Percentiles rank a stretch among this genome's conserved stretches.
These are phyloP conservation scores for Penicillium sp. DNA, from an alignment of 2,329 filamentous ascomycete genomes.

Conservation along the genomic window DNA sequence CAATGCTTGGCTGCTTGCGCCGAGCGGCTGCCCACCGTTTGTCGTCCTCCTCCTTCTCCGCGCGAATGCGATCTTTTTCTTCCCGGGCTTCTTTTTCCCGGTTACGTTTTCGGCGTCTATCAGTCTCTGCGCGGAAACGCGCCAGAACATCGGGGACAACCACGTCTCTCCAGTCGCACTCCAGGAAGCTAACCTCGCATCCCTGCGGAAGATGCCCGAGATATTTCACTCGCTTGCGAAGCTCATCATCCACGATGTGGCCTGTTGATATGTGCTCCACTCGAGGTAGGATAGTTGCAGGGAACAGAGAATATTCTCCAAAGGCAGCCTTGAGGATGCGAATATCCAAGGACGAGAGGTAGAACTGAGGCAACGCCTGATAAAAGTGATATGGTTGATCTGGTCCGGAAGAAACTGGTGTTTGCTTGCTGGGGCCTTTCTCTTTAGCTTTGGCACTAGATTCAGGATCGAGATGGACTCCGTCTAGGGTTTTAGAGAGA, in stretches of 20 bases:
- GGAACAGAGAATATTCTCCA: constrained; percentile 77
- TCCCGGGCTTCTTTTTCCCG: constrained; percentile 81
- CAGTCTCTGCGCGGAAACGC: constrained; percentile 73
- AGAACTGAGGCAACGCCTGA: constrained; percentile 81
- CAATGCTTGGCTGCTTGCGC: constrained; percentile 57
- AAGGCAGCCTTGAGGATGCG: constrained; percentile 88
- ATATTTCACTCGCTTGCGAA: constrained; percentile 83
- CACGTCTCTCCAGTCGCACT: constrained; percentile 94
- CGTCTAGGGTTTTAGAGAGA: constrained; percentile 28
- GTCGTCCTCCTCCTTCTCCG: constrained; percentile 75
- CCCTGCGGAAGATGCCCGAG: constrained; percentile 81
- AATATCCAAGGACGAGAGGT: constrained; percentile 86
- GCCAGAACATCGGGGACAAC: constrained; percentile 73
- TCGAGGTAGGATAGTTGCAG: constrained; percentile 78
- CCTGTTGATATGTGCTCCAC: constrained; percentile 88
- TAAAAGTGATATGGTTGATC: constrained; percentile 78
- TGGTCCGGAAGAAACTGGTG: constrained; percentile 47
- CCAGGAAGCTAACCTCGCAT: constrained; percentile 86
- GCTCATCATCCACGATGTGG: constrained; percentile 79
- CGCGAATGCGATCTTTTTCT: constrained; percentile 78
- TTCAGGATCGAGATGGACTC: constrained; percentile 21
- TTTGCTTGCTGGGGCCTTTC: constrained; percentile 27
- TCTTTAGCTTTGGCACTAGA: constrained; percentile 26
- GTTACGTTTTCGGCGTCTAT: constrained; percentile 72
- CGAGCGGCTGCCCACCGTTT: constrained; percentile 67